Conservation (phyloP, 208 protist species). For the Lotmaria passim region DNA sequence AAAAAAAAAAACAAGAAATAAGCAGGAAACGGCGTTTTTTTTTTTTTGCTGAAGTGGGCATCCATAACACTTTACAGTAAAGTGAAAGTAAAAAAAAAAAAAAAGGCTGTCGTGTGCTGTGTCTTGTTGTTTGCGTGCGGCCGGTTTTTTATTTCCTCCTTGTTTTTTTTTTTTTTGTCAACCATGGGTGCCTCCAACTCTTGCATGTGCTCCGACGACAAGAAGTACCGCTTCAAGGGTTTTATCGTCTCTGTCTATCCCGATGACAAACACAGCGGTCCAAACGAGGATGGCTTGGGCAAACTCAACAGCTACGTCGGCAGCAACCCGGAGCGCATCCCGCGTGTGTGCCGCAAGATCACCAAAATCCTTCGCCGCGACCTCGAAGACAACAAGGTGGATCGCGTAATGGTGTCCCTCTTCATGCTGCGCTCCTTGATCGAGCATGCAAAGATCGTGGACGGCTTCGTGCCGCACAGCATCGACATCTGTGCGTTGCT, state of each 20-base stretch:
- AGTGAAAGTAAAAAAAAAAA: too few species aligned
- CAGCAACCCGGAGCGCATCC: slow-evolving; percentile 85
- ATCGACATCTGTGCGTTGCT: slow-evolving; percentile 65
- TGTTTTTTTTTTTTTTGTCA: too few species aligned
- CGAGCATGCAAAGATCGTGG: slow-evolving; percentile 49
- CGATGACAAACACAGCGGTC: slow-evolving; percentile 36
- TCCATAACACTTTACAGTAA: too few species aligned
- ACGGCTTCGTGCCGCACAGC: slow-evolving; percentile 75
- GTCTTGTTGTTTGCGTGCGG: too few species aligned
- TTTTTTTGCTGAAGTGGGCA: too few species aligned
- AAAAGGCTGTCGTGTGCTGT: too few species aligned
- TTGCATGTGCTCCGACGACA: slow-evolving; percentile 53
- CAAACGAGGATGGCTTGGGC: slow-evolving; percentile 66
- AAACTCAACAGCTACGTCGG: slow-evolving; percentile 75
- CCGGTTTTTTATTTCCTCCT: too few species aligned
- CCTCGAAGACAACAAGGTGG: slow-evolving; percentile 38
- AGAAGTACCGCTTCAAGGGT: slow-evolving; percentile 80
- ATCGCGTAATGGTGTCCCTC: slow-evolving; percentile 71
- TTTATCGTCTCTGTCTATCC: slow-evolving; percentile 84
- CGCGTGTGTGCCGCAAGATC: slow-evolving; percentile 85
- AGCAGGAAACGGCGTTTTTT: too few species aligned
- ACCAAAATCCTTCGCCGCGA: slow-evolving; percentile 59
- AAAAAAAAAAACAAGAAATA: too few species aligned
- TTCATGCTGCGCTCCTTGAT: slow-evolving; percentile 70
- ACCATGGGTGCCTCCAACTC: slow-evolving; percentile 30